Base-by-base conservation (phyloP, 345 rosid genomes). In the Melastoma malabathricum region DNA sequence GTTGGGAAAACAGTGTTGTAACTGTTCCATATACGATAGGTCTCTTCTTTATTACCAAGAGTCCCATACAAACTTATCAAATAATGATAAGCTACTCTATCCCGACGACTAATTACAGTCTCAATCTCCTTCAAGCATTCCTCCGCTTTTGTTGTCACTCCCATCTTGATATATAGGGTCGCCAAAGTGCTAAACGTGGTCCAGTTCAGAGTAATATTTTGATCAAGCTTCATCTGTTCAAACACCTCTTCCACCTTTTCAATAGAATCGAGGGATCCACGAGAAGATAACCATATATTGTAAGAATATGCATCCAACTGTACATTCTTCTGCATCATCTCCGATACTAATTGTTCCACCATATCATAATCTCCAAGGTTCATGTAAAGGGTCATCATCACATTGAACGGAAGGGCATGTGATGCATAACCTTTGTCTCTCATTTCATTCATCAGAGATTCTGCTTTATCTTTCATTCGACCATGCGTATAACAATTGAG, bases 301-400 rank as follows among this genome's bases (percentile, higher is more conserved):
- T 86, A 92, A 2, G 98, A 76, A 76, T 86, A 92, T 19, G 80
- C 60, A 73, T 92, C 95, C 46, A 86, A 73, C 23, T 66, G 68
- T 50, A 86, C 64, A 51, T 68, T 79, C 71, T 73, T 92, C 68
- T 71, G 76, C 73, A 62, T 70, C 96, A 92, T 86, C 68, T 92
- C 98, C 1, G 71, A 72, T 51, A 86, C 74, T 75, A 82, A 49
- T 3, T 57, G 48, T 38, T 84, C 89, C 4, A 90, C 93, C 70
- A 78, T 78, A 51, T 72, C 82, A 58, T 72, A 86, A 59, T 84
- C 87, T 60, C 70, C 70, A 44, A 86, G 68, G 58, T 80, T 84
- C 95, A 84, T 90, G 72, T 86, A 86, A 43, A 90, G 81, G 57
- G 96, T 90, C 98, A 90, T 90, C 89, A 86, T 90, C 57, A 84